Evolutionary conservation across 345 rosid species (phyloP).

Genomic region (Eucalyptus camaldulensis): DNA sequence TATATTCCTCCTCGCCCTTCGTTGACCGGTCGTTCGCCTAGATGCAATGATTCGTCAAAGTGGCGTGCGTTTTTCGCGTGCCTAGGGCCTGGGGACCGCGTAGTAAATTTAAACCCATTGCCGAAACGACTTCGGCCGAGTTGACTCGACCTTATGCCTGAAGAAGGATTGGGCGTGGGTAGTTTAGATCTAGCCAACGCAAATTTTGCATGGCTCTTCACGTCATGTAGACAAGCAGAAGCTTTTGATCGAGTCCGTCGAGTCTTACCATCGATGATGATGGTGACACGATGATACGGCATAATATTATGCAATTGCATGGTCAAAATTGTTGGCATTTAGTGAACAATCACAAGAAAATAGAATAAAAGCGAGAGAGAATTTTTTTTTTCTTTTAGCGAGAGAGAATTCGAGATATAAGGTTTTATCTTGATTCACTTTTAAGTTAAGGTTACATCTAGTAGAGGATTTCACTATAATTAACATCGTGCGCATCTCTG

Average conservation of each 20-base stretch:
- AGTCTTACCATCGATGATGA: neutral
- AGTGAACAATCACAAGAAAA: too few relatives aligned
- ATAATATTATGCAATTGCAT: neutral
- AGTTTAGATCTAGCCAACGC: neutral
- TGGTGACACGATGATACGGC: neutral
- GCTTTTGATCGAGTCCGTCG: neutral
- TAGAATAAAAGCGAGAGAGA: too few relatives aligned
- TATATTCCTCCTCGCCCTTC: neutral
- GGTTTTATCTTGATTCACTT: too few relatives aligned
- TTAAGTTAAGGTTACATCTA: too few relatives aligned
- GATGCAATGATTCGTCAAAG: neutral
- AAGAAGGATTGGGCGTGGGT: neutral
- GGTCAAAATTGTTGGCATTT: neutral
- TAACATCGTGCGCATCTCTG: too few relatives aligned
- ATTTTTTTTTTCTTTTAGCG: too few relatives aligned
- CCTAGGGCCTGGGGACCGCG: neutral
- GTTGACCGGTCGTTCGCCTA: neutral
- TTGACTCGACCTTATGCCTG: neutral
- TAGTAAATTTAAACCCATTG: fast-evolving
- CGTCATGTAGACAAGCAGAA: neutral
- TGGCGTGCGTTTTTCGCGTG: neutral
- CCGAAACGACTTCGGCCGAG: neutral
- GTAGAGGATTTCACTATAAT: too few relatives aligned
- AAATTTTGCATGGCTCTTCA: neutral
- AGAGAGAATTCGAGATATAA: too few relatives aligned